phyloP scores from a whole-genome alignment of 1,284 basidiomycete genomes.

The Cutaneotrichosporon curvatum region DNA sequence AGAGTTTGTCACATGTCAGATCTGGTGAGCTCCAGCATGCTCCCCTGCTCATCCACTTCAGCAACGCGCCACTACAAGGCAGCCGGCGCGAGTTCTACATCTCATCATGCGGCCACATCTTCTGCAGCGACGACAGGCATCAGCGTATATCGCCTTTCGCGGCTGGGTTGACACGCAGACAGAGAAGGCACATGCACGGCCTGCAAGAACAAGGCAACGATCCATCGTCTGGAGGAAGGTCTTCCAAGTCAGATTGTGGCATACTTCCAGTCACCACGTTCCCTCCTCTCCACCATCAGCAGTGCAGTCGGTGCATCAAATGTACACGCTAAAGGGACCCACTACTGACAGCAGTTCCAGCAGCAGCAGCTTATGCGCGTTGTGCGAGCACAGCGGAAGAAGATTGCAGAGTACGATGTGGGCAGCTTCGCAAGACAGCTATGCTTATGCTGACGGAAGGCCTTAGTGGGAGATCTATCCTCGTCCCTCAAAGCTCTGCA shows the following conservation, averaged over 20 bases:
- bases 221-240: constrained; percentile 10
- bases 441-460: background rate
- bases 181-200: constrained; percentile 14
- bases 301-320: background rate
- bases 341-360: constrained; percentile 9
- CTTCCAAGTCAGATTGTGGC: background rate
- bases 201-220: constrained; percentile 10
- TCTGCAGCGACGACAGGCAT: constrained; percentile 27
- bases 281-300: background rate
- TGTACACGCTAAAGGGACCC: background rate
- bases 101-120: constrained; percentile 38
- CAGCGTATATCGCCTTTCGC: constrained; percentile 17
- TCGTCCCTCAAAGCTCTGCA: background rate
- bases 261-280: background rate
- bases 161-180: constrained; percentile 9
- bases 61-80: background rate
- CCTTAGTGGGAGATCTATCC: background rate
- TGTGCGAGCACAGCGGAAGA: background rate
- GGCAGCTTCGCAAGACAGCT: no score
- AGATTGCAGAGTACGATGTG: constrained; percentile 6
- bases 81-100: constrained; percentile 28
- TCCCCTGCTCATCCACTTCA: background rate
- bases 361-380: constrained; percentile 6
- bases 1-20: constrained; percentile 25
- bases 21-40: constrained; percentile 24